Base-by-base conservation (phyloP, 768 basidiomycete species). In the Pisolithus marmoratus region DNA sequence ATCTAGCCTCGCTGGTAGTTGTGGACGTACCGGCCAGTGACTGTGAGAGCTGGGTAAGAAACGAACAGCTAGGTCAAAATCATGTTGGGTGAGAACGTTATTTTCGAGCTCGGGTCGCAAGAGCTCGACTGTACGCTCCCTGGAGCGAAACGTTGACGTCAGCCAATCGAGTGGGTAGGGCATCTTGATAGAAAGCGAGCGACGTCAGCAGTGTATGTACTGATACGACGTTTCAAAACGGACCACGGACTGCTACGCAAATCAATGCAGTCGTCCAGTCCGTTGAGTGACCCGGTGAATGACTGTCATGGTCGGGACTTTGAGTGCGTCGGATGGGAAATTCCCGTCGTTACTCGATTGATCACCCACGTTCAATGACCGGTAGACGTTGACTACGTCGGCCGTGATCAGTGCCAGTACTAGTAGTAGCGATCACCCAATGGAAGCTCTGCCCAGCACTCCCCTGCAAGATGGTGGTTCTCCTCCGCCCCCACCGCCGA, bases 31-130 rank as follows among this genome's bases (percentile, higher is more conserved):
- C 51, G 74, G 72, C 55, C 68, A 72, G 54, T 77, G 72, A 29
- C 72, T 63, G 69, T 77, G 57, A 70, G 61, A 58, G 37, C 74
- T 75, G 36, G 83, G 76, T 24, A 83, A 65, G 70, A 85, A 87
- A 24, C 61, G 61, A 51, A 72, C 61, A 4, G 83, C 78, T 11
- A 76, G 63, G 0, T 84, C 72, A 62, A 78, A 85, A 71, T 87
- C 85, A 49, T 73, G 75, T 19, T 58, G 60, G 19, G 67, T 58
- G 17, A 68, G 44, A 24, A 63, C 50, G 4, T 54, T 55, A 15
- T 58, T 65, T 27, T 68, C 68, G 14, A 70, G 49, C 41, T 68
- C 67, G 9, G 66, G 66, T 5, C 56, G 61, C 26, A 68, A 46
- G 41, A 70, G 66, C 42, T 68, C 68, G 43, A 52, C 50, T 0